Conservation (phyloP, 371 early-diverging fungal species). For the Lichtheimia hyalospora region DNA sequence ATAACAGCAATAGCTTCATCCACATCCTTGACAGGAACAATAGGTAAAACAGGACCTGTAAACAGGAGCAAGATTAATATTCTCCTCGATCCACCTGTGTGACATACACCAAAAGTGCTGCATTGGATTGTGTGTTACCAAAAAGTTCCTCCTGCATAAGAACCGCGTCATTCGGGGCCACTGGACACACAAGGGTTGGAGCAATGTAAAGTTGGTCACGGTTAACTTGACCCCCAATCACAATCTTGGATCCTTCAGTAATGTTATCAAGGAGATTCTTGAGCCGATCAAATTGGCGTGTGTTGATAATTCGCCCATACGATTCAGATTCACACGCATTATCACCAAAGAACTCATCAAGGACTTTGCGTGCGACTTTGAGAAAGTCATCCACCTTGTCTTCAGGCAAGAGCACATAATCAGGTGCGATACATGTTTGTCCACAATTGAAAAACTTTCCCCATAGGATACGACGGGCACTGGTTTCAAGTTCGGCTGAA, state of each 20-base stretch:
- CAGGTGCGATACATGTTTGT: slow-evolving; percentile 86
- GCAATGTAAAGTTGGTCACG: slow-evolving; percentile 61
- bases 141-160: slow-evolving; percentile 81
- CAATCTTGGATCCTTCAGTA: slow-evolving; percentile 41
- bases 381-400: slow-evolving; percentile 54
- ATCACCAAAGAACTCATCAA: slow-evolving; percentile 51
- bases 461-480: slow-evolving; percentile 75
- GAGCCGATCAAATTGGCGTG: slow-evolving; percentile 72
- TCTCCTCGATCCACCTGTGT: too few species aligned
- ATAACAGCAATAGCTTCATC: slow-evolving; percentile 71
- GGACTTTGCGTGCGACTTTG: slow-evolving; percentile 35
- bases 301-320: slow-evolving; percentile 71
- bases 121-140: slow-evolving; percentile 26
- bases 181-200: slow-evolving; percentile 64
- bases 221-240: slow-evolving; percentile 61
- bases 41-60: slow-evolving; percentile 67
- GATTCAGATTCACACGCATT: slow-evolving; percentile 51
- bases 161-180: slow-evolving; percentile 41
- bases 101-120: too few species aligned
- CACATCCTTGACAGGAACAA: slow-evolving; percentile 69
- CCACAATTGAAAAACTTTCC: slow-evolving; percentile 83
- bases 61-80: not conserved
- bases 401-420: slow-evolving; percentile 74
- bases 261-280: slow-evolving; percentile 46
- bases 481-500: slow-evolving; percentile 59